phyloP scores from a whole-genome alignment of 257 asterid species.

The Solanum chmielewskii region DNA sequence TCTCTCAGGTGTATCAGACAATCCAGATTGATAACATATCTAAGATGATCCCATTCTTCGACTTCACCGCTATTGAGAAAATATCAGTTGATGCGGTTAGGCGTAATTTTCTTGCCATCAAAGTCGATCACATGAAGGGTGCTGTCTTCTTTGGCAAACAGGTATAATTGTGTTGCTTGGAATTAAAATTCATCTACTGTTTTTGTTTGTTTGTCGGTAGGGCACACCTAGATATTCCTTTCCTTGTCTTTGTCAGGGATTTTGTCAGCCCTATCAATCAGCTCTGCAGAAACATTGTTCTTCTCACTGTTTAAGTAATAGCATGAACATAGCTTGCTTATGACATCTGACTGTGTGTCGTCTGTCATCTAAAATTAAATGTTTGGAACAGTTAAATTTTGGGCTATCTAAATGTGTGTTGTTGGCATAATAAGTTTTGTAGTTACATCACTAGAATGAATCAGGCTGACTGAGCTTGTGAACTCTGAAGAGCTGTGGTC shows the following conservation, averaged over 20 bases:
- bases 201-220: not conserved
- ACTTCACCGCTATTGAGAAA: slow-evolving; percentile 63
- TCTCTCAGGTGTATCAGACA: slow-evolving; percentile 75
- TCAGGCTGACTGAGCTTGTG: not conserved
- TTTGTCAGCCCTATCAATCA: not conserved
- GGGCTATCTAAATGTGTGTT: not conserved
- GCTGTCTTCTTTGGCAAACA: slow-evolving; percentile 69
- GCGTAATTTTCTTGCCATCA: slow-evolving; percentile 59
- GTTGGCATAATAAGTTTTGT: not conserved
- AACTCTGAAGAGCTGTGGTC: not conserved
- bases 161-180: slow-evolving; percentile 25
- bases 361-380: not conserved
- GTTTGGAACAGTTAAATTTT: not conserved
- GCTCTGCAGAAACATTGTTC: not conserved
- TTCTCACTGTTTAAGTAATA: not conserved
- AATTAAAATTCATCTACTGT: not conserved
- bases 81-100: slow-evolving; percentile 82
- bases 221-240: not conserved
- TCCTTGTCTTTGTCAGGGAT: not conserved
- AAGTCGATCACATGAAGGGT: slow-evolving; percentile 67
- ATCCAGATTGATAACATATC: slow-evolving; percentile 63
- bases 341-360: not conserved
- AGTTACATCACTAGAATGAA: not conserved
- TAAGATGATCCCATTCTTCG: slow-evolving; percentile 61
- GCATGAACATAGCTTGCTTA: not conserved